These are phyloP conservation scores for Penicillium verhagenii DNA, from an alignment of 495 filamentous ascomycete genomes.

Conservation along the genomic window DNA sequence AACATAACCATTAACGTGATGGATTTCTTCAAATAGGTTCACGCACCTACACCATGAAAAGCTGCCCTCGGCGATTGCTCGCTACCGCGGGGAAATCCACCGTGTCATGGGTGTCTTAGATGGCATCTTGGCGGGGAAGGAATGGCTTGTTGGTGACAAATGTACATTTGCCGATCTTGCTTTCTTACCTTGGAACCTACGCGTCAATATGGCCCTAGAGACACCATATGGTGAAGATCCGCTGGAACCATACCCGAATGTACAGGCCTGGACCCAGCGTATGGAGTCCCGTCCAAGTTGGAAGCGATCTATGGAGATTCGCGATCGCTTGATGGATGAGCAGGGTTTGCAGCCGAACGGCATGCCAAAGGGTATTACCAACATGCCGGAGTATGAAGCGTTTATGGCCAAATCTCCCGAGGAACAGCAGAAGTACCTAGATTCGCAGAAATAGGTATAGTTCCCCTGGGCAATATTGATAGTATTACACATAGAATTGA, in stretches of 20 bases:
- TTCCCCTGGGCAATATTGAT: too few species aligned
- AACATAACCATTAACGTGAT: too few species aligned
- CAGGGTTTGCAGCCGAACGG: background rate
- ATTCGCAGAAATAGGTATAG: background rate
- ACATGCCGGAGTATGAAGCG: background rate
- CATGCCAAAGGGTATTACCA: background rate
- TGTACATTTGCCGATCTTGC: slow-evolving; percentile 58
- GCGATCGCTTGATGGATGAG: background rate
- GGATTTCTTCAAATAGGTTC: too few species aligned
- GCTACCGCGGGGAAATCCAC: slow-evolving; percentile 59
- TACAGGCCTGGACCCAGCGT: slow-evolving; percentile 45
- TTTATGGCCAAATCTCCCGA: background rate
- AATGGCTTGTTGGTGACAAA: slow-evolving; percentile 61
- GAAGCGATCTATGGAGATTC: background rate
- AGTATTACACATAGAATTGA: too few species aligned
- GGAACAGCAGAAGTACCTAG: background rate
- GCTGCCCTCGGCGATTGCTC: slow-evolving; percentile 54
- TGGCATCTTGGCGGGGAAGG: slow-evolving; percentile 43
- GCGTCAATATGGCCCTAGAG: slow-evolving; percentile 28
- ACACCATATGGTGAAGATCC: too few species aligned
- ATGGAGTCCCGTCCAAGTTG: too few species aligned
- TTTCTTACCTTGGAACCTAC: slow-evolving; percentile 55
- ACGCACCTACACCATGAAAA: slow-evolving; percentile 53
- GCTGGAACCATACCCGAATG: slow-evolving; percentile 42
- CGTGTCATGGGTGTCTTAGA: slow-evolving; percentile 62